These are phyloP conservation scores for Yamadazyma oceani DNA, from an alignment of 1,139 yeast genomes.

Conservation along the genomic window DNA sequence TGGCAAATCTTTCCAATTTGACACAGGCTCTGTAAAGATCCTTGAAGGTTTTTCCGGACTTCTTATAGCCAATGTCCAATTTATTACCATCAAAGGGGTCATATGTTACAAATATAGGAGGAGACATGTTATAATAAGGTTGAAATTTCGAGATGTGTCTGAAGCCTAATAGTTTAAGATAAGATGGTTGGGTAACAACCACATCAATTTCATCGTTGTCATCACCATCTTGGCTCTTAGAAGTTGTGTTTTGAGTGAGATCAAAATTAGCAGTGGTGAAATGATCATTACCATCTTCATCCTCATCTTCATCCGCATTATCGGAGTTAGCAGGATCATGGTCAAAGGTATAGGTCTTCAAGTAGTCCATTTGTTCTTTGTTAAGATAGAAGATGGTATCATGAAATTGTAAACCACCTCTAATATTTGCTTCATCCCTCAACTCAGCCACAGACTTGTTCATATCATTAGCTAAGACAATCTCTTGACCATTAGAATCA, in stretches of 20 bases:
- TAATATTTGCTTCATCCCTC: constrained; percentile 43
- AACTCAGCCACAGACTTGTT: constrained; percentile 25
- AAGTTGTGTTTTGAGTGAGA: not conserved
- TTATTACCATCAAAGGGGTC: constrained; percentile 34
- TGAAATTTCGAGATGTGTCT: constrained; percentile 42
- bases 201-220: constrained; percentile 16
- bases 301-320: constrained; percentile 15
- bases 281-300: constrained; percentile 7
- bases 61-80: constrained; percentile 43
- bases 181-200: constrained; percentile 33
- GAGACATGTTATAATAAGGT: constrained; percentile 52
- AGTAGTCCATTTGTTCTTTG: constrained; percentile 27
- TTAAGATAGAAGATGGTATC: constrained; percentile 27
- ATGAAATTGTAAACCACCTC: constrained; percentile 29
- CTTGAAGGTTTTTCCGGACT: constrained; percentile 68
- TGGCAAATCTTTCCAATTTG: constrained; percentile 54
- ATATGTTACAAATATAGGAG: constrained; percentile 60
- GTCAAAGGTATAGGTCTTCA: constrained; percentile 38
- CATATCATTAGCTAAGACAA: constrained; percentile 16
- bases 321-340: constrained; percentile 23
- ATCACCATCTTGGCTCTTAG: constrained; percentile 14
- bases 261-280: constrained; percentile 1
- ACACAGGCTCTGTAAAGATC: constrained; percentile 64
- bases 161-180: constrained; percentile 66
- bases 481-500: constrained; percentile 20